Base-by-base conservation (phyloP, 768 basidiomycete genomes). In the Rossbeevera mucosa region DNA sequence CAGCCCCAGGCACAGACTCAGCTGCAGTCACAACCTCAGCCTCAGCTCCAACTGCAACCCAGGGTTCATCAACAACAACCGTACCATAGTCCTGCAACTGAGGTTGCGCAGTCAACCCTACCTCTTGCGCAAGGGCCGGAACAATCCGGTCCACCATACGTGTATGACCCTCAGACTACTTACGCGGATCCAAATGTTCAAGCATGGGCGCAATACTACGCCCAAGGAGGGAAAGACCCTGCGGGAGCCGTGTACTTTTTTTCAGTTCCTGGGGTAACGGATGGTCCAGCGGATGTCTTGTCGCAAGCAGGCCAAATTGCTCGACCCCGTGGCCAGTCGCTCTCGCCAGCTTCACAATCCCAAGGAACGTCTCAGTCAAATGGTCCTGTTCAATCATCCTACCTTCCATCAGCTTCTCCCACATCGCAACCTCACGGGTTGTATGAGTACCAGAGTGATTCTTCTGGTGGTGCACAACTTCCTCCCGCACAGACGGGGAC, bases 131-230 rank as follows among this genome's bases (percentile, higher is more conserved):
- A 63, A 45, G 47, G 33, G 18, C 30, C 52, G 14, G 70, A 60
- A 20, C 63, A 64, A 29, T 51, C 63, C 6, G 77, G 75, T 18
- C 78, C 79, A 8, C 80, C 80, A 13, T 81, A 72, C 50, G 66
- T 71, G 8, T 91, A 78, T 61, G 81, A 90, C 57, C 86, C 88
- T 4, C 76, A 73, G 25, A 71, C 74, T 45, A 82, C 81, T 20
- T 93, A 93, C 59, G 69, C 81, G 14, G 90, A 93, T 64, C 80
- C 82, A 50, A 90, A 90, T 56, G 88, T 85, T 20, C 89, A 91
- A 63, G 87, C 86, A 0, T 92, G 90, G 90, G 90, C 88, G 6
- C 79, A 83, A 58, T 93, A 93, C 67, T 92, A 92, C 63, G 83
- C 84, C 0, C 80, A 85, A 53, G 91, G 91, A 22, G 90, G 90